A percentile compares a stretch with the other conserved stretches of the same genome.
phyloP scores from a whole-genome alignment of 73 alveolate genomes.

The Tetrahymena malaccensis region DNA sequence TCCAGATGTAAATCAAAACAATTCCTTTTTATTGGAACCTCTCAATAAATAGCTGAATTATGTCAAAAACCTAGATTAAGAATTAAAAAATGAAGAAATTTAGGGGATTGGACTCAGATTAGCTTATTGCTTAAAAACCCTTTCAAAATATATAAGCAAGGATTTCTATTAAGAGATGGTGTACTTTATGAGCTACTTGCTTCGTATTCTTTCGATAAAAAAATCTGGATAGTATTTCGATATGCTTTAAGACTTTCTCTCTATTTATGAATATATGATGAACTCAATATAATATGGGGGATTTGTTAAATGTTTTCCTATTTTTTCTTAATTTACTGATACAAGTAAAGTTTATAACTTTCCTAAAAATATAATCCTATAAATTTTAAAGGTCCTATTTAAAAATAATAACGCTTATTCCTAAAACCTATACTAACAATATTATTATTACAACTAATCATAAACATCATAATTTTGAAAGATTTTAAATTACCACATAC shows the following conservation, averaged over 20 bases:
- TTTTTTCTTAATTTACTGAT: neutral
- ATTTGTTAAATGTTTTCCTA: neutral
- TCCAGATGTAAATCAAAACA: neutral
- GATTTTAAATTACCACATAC: neutral
- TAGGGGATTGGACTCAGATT: neutral
- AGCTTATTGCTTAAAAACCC: neutral
- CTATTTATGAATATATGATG: neutral
- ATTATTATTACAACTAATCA: neutral
- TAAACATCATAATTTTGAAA: neutral
- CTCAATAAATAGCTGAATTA: neutral
- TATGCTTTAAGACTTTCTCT: neutral
- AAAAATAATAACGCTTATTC: neutral
- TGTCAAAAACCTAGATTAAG: neutral
- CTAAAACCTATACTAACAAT: neutral
- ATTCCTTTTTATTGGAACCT: neutral
- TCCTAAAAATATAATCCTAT: neutral
- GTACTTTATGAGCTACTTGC: neutral
- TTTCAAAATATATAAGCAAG: neutral
- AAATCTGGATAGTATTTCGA: neutral
- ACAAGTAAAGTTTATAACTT: neutral
- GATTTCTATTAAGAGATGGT: neutral
- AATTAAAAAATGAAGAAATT: neutral
- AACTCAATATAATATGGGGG: neutral
- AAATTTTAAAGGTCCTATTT: neutral
- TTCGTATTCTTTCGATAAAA: neutral